These are phyloP conservation scores for Fistulifera solaris DNA, from an alignment of 108 stramenopile species.

Conservation along the genomic window DNA sequence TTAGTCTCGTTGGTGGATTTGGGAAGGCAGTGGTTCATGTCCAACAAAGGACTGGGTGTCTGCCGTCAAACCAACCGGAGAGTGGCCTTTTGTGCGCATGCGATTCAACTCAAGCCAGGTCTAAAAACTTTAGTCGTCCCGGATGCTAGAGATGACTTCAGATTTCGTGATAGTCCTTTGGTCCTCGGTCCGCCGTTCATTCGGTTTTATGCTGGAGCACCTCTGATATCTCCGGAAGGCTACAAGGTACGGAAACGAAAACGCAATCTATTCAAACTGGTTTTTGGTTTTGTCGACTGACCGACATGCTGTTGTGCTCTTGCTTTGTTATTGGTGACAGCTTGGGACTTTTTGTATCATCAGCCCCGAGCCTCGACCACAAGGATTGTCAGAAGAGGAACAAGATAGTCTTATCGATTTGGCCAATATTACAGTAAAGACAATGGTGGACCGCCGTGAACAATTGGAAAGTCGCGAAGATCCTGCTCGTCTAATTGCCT, in stretches of 20 bases:
- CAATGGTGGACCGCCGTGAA: constrained; percentile 40
- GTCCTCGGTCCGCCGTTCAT: constrained; percentile 54
- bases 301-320: no score
- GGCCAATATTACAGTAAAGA: constrained; percentile 43
- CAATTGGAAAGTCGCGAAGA: constrained; percentile 15
- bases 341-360: constrained; percentile 56
- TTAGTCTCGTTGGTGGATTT: constrained; percentile 59
- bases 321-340: no score
- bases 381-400: constrained; percentile 38
- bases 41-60: constrained; percentile 39
- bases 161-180: constrained; percentile 54
- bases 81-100: constrained; percentile 76
- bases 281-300: no score
- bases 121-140: constrained; percentile 42
- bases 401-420: constrained; percentile 59
- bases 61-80: constrained; percentile 44
- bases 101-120: constrained; percentile 33
- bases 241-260: constrained; percentile 29
- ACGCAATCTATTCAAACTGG: no score
- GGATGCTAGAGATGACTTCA: constrained; percentile 57
- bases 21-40: constrained; percentile 76
- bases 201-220: constrained; percentile 78
- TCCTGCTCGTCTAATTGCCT: constrained; percentile 50
- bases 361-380: constrained; percentile 8
- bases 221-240: constrained; percentile 59